These are phyloP conservation scores for Thecaphora frezii DNA, from an alignment of 1,284 basidiomycete genomes.

Conservation along the genomic window DNA sequence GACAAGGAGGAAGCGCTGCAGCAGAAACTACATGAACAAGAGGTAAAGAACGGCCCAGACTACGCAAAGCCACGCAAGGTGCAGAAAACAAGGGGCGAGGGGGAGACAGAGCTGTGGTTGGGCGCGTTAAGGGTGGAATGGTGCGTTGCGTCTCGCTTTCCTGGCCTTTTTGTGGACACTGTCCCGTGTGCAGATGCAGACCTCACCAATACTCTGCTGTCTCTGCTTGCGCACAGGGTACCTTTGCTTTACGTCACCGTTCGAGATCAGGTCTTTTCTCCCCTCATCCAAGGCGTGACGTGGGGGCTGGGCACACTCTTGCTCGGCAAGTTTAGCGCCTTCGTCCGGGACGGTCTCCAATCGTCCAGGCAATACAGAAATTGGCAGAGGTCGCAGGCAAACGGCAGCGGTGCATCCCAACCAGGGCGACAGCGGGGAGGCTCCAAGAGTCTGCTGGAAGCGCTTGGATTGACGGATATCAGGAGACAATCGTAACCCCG, in stretches of 20 bases:
- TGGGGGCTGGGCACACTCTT: slow-evolving; percentile 29
- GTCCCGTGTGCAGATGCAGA: too few species aligned
- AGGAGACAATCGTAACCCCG: too few species aligned
- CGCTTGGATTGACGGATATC: background rate
- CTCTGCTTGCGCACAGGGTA: slow-evolving; percentile 18
- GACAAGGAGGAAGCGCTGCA: slow-evolving; percentile 2
- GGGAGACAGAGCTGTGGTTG: slow-evolving; percentile 34
- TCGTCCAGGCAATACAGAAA: background rate
- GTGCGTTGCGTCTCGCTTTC: slow-evolving; percentile 16
- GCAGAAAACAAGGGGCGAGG: background rate
- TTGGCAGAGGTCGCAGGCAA: background rate
- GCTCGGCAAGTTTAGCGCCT: background rate
- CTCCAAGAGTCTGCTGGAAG: background rate
- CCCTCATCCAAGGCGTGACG: slow-evolving; percentile 43
- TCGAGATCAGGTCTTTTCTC: slow-evolving; percentile 48
- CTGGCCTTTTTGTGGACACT: background rate
- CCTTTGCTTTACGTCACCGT: slow-evolving; percentile 48
- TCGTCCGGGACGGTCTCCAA: background rate
- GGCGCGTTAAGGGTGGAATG: slow-evolving; percentile 47
- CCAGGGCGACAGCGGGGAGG: background rate
- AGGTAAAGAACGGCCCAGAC: slow-evolving; percentile 8
- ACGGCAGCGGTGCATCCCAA: too few species aligned
- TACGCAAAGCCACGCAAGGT: background rate
- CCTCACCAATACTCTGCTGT: background rate
- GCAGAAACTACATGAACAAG: slow-evolving; percentile 3